Percentiles rank a stretch among this genome's conserved stretches.
phyloP scores from a whole-genome alignment of 1,139 yeast species.

The Geotrichum candidum region DNA sequence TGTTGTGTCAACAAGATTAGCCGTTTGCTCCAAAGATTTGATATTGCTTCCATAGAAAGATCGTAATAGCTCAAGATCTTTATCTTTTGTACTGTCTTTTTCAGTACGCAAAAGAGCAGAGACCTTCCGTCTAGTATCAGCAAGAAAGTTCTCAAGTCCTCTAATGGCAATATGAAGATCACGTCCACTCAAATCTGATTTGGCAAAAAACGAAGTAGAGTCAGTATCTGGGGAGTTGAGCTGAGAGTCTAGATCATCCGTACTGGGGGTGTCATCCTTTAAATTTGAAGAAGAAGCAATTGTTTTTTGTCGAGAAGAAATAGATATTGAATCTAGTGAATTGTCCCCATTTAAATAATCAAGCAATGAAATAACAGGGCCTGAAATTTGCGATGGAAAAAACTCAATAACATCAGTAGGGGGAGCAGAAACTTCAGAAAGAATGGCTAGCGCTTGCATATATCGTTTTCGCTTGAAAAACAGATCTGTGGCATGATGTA shows the following conservation, averaged over 20 bases:
- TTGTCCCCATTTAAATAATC: slow-evolving; percentile 18
- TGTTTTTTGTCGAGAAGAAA: slow-evolving; percentile 4
- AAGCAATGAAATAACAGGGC: slow-evolving; percentile 21
- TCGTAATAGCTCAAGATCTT: slow-evolving; percentile 28
- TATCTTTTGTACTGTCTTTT: slow-evolving; percentile 24
- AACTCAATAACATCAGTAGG: slow-evolving; percentile 47
- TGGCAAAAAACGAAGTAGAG: slow-evolving; percentile 18
- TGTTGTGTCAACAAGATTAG: slow-evolving; percentile 66
- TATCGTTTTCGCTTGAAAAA: slow-evolving; percentile 34
- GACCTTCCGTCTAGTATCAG: slow-evolving; percentile 47
- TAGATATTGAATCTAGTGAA: background rate
- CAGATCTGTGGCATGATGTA: slow-evolving; percentile 38
- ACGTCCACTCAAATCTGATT: slow-evolving; percentile 21
- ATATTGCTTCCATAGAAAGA: slow-evolving; percentile 15
- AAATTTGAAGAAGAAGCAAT: background rate
- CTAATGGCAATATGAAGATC: slow-evolving; percentile 41
- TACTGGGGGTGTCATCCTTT: background rate
- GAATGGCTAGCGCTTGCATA: slow-evolving; percentile 41
- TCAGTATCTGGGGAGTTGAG: slow-evolving; percentile 1
- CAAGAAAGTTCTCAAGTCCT: slow-evolving; percentile 49
- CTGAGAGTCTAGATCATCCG: background rate
- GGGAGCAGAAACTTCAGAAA: slow-evolving; percentile 52
- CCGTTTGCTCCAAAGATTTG: slow-evolving; percentile 28
- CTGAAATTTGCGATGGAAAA: slow-evolving; percentile 39
- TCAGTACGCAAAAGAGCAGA: slow-evolving; percentile 29